Base-by-base conservation (phyloP, 2,329 filamentous ascomycete species). In the Parafenestella ontariensis region DNA sequence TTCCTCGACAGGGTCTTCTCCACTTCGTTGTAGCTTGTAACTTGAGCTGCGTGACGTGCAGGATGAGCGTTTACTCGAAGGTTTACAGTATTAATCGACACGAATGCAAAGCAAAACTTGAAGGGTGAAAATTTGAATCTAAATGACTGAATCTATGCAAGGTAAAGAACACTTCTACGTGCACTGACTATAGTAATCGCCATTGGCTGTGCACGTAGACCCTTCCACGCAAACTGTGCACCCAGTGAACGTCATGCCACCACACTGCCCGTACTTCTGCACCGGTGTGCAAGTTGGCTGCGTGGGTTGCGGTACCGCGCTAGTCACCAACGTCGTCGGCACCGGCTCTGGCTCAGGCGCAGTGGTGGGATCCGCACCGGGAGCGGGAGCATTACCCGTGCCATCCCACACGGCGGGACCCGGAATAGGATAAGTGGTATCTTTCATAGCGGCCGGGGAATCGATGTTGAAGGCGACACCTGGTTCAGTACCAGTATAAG, bases 401-500 rank as follows among this genome's bases (percentile, higher is more conserved):
- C 67, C 68, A 15, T 64, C 55, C 70, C 70, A 71, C 3, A 71
- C 62, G 2, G 57, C 47, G 4, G 65, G 66, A 1, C 70, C 68
- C 3, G 68, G 70, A 17, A 72, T 60, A 3, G 59, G 54, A 34
- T 72, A 72, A 5, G 54, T 58, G 5, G 69, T 71, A 13, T 61
- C 65, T n/a, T 41, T 58, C 61, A 57, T 71, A n/a, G 69, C 68
- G 8, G 47, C 61, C 2, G 54, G 43, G 15, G 58, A 57, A 45
- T 71, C 68, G 45, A 72, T 71, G 51, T 72, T 71, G 63, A 72
- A 71, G 9, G 51, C 58, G 40, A 83, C 75, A n/a, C 79, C 80
- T 0, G 80, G 78, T 55, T 83, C 80, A 18, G 69, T 75, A 58
- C 79, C 77, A 1, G 72, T 65, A 17, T 71, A 72, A 39, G 63